Evolutionary conservation across 306 rosid species (phyloP).

Genomic region (Trifolium subterraneum): DNA sequence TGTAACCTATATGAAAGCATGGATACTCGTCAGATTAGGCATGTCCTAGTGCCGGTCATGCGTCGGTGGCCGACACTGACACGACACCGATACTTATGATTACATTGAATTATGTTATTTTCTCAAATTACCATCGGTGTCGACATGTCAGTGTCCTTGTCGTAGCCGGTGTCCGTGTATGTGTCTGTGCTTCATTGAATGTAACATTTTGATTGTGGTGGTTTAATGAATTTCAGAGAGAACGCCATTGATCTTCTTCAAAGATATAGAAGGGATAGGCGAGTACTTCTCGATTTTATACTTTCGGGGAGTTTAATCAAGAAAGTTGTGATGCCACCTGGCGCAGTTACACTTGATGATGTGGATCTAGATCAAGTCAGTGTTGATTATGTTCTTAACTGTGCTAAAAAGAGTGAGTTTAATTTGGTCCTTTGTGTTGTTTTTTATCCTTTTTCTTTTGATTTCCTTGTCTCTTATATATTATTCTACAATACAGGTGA

Average conservation of each 20-base stretch:
- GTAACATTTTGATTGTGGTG: slow-evolving; percentile 27
- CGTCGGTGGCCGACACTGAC: too few species aligned
- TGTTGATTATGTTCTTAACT: slow-evolving; percentile 86
- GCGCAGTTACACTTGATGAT: slow-evolving; percentile 93
- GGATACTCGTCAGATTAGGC: too few species aligned
- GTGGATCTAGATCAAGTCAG: slow-evolving; percentile 99
- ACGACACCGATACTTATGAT: too few species aligned
- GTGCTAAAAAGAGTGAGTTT: slow-evolving; percentile 79
- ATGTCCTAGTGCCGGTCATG: too few species aligned
- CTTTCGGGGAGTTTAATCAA: slow-evolving; percentile 89
- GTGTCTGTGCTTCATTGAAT: neutral
- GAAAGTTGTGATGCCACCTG: slow-evolving; percentile 99
- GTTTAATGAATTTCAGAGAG: slow-evolving; percentile 59
- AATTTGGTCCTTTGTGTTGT: neutral
- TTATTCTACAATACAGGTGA: slow-evolving; percentile 58
- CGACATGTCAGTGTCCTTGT: too few species aligned
- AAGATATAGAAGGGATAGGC: slow-evolving; percentile 86
- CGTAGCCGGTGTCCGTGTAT: too few species aligned
- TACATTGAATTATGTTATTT: too few species aligned
- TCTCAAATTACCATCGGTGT: too few species aligned
- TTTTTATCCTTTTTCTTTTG: neutral
- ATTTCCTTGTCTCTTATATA: slow-evolving; percentile 21
- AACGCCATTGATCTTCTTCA: slow-evolving; percentile 78
- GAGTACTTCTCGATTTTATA: slow-evolving; percentile 85
- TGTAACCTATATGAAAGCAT: too few species aligned